Base-by-base conservation (phyloP, 2,329 filamentous ascomycete species). In the Pyrenophora graminea region DNA sequence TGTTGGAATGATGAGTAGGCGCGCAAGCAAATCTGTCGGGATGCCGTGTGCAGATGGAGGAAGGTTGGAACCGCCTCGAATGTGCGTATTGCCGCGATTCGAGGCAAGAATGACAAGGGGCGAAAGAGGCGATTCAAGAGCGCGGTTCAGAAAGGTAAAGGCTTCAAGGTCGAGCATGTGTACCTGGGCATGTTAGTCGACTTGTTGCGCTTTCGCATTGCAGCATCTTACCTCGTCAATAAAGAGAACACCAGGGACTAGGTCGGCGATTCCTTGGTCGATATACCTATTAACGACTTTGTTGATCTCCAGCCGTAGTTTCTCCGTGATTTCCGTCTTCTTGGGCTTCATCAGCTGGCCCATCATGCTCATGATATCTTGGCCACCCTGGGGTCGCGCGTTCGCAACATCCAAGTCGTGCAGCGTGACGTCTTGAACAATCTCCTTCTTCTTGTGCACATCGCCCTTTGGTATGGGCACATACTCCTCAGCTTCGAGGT, bases 331-430 rank as follows among this genome's bases (percentile, higher is more conserved):
- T 75, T 99, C 94, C 5, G 94, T 99, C 86, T 97, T 97, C 80
- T 95, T 95, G 56, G 94, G 94, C 83, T 97, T 97, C 91, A 97
- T 97, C 69, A 99, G 79, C 77, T 99, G 94, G 67, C 94, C 94
- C 93, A 99, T 97, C 94, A 99, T 97, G 79, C 92, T 97, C 92
- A 99, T 97, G 62, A 99, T 96, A 74, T 99, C 94, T 80, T 99
- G 94, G 38, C 94, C 94, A 45, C 94, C 94, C 79, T 97, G 91
- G 4, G 94, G 94, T 67, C 93, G 82, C 12, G 94, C 89, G 69
- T 99, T 99, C 59, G 94, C 94, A 57, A 97, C 88, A 70, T 99
- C 94, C 49, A 99, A 81, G 71, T 99, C 94, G 75, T 99, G 94
- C 59, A 99, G 82, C 39, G 94, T 97, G 57, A 99, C 94, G 69